Base-by-base conservation (phyloP, 805 yeast genomes). In the Sugiyamaella boreocaroliniensis region DNA sequence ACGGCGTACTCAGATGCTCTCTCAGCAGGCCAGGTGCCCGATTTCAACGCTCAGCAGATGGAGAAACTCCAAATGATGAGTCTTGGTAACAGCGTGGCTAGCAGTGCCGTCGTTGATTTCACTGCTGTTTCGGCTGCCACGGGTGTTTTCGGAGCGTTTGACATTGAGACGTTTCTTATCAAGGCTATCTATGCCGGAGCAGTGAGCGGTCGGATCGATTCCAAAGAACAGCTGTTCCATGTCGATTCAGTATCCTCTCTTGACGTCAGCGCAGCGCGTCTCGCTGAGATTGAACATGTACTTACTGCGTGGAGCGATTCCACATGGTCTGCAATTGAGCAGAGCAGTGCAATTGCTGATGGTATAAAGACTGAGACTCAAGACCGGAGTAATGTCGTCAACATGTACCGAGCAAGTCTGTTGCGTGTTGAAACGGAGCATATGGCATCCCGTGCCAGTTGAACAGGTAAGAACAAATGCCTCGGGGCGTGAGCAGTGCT, bases 191-290 rank as follows among this genome's bases (percentile, higher is more conserved):
- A 58, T 48, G 48, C 43, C 14, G 66, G 67, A 0, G 55, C 54
- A 16, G 40, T 64, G 11, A 32, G 18, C 16, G 68, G 67, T 19
- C 32, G 45, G 37, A 43, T 64, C 29, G 65, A 66, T 51, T 58
- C 64, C n/a, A 55, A 53, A 52, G 29, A 46, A 19, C 50, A 46
- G 40, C 49, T 29, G 18, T 40, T 64, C 6, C 56, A 57, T 29
- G 55, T 64, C 14, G 48, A 56, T 26, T 49, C 54, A 7, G 52
- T 56, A 18, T 40, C 55, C 15, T 55, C 54, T 15, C 55, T 62
- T 6, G 62, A 57, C n/a, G 58, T 58, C 14, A 54, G 55, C n/a
- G 46, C 48, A 11, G 52, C 40, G 7, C 50, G 57, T 20, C 51
- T 60, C 22, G 49, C 19, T 6, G 37, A 10, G 8, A 32, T 32